phyloP scores from a whole-genome alignment of 2,329 filamentous ascomycete genomes.

The Sclerotinia subarctica region DNA sequence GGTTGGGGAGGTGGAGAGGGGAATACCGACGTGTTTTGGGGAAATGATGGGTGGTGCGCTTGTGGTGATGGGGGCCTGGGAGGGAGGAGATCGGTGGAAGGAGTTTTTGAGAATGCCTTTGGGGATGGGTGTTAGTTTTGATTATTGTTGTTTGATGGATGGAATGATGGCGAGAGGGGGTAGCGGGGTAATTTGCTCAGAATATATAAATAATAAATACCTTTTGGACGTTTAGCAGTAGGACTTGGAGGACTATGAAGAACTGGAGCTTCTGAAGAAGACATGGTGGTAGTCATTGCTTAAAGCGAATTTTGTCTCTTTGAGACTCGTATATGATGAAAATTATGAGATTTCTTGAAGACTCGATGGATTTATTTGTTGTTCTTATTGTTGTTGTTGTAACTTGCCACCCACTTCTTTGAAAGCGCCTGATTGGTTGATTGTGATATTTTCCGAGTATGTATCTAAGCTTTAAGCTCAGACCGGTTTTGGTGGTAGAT shows the following conservation, averaged over 20 bases:
- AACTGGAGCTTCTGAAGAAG: conserved; percentile 30
- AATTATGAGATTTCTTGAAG: background rate
- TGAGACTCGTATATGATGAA: background rate
- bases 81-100: conserved; percentile 57
- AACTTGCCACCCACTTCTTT: too few species aligned
- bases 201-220: conserved; percentile 29
- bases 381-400: background rate
- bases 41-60: conserved; percentile 43
- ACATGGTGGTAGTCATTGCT: conserved; percentile 28
- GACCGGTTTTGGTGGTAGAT: too few species aligned
- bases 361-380: background rate
- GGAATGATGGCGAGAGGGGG: background rate
- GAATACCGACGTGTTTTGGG: conserved; percentile 33
- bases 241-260: conserved; percentile 38
- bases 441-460: too few species aligned
- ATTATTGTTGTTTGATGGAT: conserved; percentile 7
- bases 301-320: background rate
- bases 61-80: conserved; percentile 42
- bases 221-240: conserved; percentile 40
- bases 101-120: conserved; percentile 94
- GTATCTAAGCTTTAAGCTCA: too few species aligned
- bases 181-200: conserved; percentile 11
- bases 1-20: conserved; percentile 20
- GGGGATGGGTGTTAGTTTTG: background rate
- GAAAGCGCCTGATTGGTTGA: too few species aligned